phyloP scores from a whole-genome alignment of 371 early-diverging fungal genomes.

The Gilbertella persicaria region DNA sequence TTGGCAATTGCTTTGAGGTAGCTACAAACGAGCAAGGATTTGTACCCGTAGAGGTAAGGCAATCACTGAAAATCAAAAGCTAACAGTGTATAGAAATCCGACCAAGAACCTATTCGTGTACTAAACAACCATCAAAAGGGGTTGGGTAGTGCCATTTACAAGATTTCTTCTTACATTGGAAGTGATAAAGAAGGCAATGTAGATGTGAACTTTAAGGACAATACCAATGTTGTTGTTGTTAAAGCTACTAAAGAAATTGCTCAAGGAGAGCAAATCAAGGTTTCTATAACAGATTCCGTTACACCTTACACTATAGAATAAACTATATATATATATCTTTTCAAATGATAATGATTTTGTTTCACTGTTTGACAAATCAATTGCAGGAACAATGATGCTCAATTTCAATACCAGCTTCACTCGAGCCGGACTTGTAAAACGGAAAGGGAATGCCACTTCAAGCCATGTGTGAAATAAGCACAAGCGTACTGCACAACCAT shows the following conservation, averaged over 20 bases:
- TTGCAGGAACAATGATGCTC: too few relatives aligned
- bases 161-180: conserved; percentile 42
- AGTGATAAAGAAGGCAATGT: neutral
- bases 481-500: too few relatives aligned
- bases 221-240: conserved; percentile 65
- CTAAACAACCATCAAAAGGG: conserved; percentile 65
- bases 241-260: conserved; percentile 63
- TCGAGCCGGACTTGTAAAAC: too few relatives aligned
- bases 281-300: too few relatives aligned
- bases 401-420: too few relatives aligned
- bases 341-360: too few relatives aligned
- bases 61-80: neutral
- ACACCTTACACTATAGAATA: too few relatives aligned
- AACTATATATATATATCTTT: too few relatives aligned
- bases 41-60: conserved; percentile 41
- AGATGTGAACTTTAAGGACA: neutral
- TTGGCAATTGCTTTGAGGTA: conserved; percentile 68
- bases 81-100: conserved; percentile 16
- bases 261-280: conserved; percentile 67
- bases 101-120: conserved; percentile 37
- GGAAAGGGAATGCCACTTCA: too few relatives aligned
- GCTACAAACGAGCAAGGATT: conserved; percentile 28
- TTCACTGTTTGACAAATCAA: too few relatives aligned
- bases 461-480: too few relatives aligned
- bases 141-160: conserved; percentile 55